Evolutionary conservation across 176 grass and related monocot genomes (phyloP).

Genomic region (Zea luxurians): DNA sequence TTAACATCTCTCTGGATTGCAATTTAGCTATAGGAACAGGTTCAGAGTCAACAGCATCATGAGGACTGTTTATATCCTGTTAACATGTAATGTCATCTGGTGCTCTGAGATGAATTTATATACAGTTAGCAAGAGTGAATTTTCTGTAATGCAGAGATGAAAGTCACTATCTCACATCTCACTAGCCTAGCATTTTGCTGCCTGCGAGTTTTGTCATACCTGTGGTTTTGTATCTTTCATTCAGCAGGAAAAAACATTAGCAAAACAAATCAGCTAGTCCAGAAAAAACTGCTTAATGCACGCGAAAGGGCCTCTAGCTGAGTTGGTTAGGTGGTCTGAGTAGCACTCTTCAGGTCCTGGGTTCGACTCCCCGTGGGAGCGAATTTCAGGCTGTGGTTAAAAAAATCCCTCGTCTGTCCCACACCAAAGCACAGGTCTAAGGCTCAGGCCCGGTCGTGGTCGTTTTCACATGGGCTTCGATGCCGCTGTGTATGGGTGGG

Average conservation of each 20-base stretch:
- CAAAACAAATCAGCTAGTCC: neutral
- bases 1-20: neutral
- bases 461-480: too few relatives aligned
- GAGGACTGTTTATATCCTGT: slow-evolving; percentile 1
- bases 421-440: too few relatives aligned
- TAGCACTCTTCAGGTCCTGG: too few relatives aligned
- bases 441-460: too few relatives aligned
- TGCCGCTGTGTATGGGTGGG: too few relatives aligned
- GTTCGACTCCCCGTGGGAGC: too few relatives aligned
- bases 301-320: too few relatives aligned
- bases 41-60: neutral
- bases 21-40: slow-evolving; percentile 5
- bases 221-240: slow-evolving; percentile 3
- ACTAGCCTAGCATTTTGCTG: neutral
- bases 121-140: neutral
- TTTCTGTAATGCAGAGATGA: neutral
- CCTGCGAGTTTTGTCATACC: neutral
- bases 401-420: too few relatives aligned
- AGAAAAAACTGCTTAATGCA: neutral
- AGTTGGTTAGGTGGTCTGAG: too few relatives aligned
- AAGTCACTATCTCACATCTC: neutral
- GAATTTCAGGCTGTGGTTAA: too few relatives aligned
- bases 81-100: slow-evolving; percentile 16
- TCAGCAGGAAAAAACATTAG: neutral
- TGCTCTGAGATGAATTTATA: slow-evolving; percentile 16